Conservation (phyloP, 805 yeast genomes). For the Starmerella etchellsii region DNA sequence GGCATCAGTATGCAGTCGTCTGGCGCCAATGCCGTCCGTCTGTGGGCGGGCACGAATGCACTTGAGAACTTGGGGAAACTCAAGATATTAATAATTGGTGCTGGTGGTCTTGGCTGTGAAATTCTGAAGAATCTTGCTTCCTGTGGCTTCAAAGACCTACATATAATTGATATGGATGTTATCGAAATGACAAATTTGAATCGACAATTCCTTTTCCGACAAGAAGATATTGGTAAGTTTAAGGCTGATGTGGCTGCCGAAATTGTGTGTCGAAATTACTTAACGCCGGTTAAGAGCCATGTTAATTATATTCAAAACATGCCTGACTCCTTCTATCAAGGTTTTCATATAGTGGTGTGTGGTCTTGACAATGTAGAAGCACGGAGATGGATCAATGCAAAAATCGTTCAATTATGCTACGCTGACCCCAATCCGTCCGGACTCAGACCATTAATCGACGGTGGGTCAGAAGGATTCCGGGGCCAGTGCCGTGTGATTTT, state of each 20-base stretch:
- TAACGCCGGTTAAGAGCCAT: constrained; percentile 31
- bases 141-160: constrained; percentile 52
- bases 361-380: constrained; percentile 88
- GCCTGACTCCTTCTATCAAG: constrained; percentile 46
- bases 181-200: constrained; percentile 66
- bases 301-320: constrained; percentile 55
- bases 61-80: constrained; percentile 3
- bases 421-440: constrained; percentile 36
- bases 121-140: constrained; percentile 58
- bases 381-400: constrained; percentile 73
- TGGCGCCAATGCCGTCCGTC: background rate
- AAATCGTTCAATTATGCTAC: constrained; percentile 47
- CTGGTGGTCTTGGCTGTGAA: constrained; percentile 79
- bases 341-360: constrained; percentile 63
- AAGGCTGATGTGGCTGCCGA: constrained; percentile 56
- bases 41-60: constrained; percentile 1
- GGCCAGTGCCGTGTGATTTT: constrained; percentile 83
- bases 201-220: constrained; percentile 59
- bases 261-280: background rate
- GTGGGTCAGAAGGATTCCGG: constrained; percentile 89
- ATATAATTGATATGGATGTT: constrained; percentile 72
- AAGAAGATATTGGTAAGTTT: constrained; percentile 46
- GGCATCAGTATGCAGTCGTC: no score
- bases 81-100: constrained; percentile 39
- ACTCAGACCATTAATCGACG: constrained; percentile 67